phyloP scores from a whole-genome alignment of 495 filamentous ascomycete species.

The Chaetomium cochliodes region DNA sequence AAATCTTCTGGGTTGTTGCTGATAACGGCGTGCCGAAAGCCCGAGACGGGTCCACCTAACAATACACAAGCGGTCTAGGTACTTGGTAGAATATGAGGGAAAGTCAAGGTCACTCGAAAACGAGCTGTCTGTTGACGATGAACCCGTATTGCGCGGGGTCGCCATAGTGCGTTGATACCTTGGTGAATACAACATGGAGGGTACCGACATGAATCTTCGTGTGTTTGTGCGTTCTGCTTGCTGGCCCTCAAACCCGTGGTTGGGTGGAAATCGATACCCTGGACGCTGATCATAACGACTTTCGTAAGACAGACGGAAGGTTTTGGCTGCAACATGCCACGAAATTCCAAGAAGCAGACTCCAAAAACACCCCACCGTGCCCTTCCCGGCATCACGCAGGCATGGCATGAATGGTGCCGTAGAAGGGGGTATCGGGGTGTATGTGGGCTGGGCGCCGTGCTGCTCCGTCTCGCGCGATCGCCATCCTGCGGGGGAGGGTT shows the following conservation, averaged over 20 bases:
- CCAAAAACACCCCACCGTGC: not conserved
- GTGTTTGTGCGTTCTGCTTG: not conserved
- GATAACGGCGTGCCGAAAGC: constrained; percentile 3
- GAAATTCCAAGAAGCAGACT: not conserved
- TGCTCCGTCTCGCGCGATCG: not conserved
- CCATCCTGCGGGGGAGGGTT: not conserved
- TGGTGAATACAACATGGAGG: not conserved
- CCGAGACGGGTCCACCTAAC: constrained; percentile 6
- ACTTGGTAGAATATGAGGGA: too few relatives aligned
- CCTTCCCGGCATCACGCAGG: constrained; percentile 6
- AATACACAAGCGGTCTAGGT: not conserved
- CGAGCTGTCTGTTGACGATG: not conserved
- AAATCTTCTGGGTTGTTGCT: not conserved
- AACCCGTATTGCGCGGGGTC: not conserved
- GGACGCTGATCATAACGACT: constrained; percentile 27
- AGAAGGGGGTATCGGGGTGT: not conserved
- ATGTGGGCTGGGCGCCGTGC: not conserved
- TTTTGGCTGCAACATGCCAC: constrained; percentile 1
- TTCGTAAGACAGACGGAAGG: constrained; percentile 23
- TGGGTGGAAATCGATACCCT: not conserved
- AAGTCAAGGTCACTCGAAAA: too few relatives aligned
- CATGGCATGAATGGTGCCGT: not conserved
- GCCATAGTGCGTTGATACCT: not conserved
- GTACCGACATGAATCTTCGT: not conserved
- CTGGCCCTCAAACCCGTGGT: not conserved